Conservation (phyloP, 345 rosid species). For the Balakata baccata region DNA sequence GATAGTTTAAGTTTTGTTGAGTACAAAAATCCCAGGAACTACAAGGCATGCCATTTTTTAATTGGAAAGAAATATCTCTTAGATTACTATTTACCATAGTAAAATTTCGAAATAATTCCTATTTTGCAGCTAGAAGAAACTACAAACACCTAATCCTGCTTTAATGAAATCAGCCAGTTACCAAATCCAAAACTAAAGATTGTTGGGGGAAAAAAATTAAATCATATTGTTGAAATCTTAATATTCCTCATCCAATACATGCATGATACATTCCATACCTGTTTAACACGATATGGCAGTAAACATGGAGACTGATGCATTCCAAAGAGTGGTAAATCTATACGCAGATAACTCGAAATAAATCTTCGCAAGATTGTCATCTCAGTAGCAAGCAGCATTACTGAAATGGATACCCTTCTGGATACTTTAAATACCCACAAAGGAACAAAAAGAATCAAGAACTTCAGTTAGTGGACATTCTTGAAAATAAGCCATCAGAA, state of each 20-base stretch:
- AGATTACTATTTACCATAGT: not conserved
- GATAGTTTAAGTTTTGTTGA: too few relatives aligned
- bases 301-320: not conserved
- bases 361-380: not conserved
- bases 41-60: too few relatives aligned
- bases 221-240: not conserved
- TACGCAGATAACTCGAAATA: not conserved
- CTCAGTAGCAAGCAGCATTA: not conserved
- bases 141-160: not conserved
- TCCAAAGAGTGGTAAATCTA: not conserved
- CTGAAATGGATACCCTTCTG: conserved; percentile 1
- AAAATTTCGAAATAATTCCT: not conserved
- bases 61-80: too few relatives aligned
- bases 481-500: conserved; percentile 20
- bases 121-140: conserved; percentile 1
- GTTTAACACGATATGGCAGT: not conserved
- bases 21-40: too few relatives aligned
- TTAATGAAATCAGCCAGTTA: not conserved
- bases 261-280: not conserved
- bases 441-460: conserved; percentile 1
- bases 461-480: conserved; percentile 12
- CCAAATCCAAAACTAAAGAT: not conserved
- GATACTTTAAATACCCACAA: conserved; percentile 3
- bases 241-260: conserved; percentile 16
- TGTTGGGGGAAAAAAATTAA: not conserved